Base-by-base conservation (phyloP, 1,139 yeast genomes). In the Yamadazyma spencermartinsiae region DNA sequence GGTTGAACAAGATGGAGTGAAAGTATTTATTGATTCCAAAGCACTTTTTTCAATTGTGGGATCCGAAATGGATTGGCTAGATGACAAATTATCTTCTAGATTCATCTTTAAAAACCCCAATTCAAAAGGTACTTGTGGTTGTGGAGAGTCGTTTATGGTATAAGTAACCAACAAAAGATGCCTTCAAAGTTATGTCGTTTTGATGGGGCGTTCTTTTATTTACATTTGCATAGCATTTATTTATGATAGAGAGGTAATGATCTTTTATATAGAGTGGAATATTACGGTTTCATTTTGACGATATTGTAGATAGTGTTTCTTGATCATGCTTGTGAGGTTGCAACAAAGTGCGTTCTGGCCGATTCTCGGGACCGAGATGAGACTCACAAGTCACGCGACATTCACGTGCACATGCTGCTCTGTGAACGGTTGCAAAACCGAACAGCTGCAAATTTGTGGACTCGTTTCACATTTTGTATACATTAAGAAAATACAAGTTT, bases 71-170 rank as follows among this genome's bases (percentile, higher is more conserved):
- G 98, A 92, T 65, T 92, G 97, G 96, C 72, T 87, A 42, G 98
- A 92, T 56, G 97, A 92, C 58, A 89, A 88, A 62, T 71, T 92
- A 48, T 79, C 90, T 26, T 82, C 95, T 13, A 78, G 95, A 56
- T 92, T 92, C 60, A 88, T 92, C 27, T 92, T 92, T 71, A 82
- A 76, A 63, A 92, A 92, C 62, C 98, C 98, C 44, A 92, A 92
- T 63, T 85, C 95, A 34, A 92, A 90, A 68, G 98, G 98, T 24
- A 86, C 96, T 39, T 92, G 98, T 65, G 98, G 98, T 13, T 92
- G 98, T 63, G 98, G 98, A 40, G 98, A 92, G 66, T 87, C 96
- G 5, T 92, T 92, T 61, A 90, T 90, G 97, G 96, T 89, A 6
- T 89, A 66, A 60, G 12, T 7, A 17, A 10, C 6, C 13, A 8